Evolutionary conservation across 1,284 basidiomycete species (phyloP), one percentile per base, ranked within the genome.

Genomic region (Naganishia sp.): DNA sequence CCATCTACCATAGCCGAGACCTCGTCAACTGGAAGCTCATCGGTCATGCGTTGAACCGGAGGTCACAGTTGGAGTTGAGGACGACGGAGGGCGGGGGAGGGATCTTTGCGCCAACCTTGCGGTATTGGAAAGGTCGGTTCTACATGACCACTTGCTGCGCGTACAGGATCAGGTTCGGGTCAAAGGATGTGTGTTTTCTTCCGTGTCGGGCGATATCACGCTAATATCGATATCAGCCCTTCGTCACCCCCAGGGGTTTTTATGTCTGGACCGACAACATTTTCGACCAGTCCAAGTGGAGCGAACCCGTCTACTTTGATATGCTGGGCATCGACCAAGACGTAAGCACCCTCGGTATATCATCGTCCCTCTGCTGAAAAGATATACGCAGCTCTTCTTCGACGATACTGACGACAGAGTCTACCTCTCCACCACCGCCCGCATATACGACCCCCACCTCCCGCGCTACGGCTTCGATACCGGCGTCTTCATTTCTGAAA

Each of bases 181-280:
- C 63, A 42, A 52, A 59, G 46, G 64, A 65, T 33, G 55, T 59
- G 55, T 50, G 54, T 63, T 31, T 33, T 18, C 48, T 43, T 23
- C 48, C 31, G 33, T 10, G 16, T 10, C 13, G 48, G 23, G 13
- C 25, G 45, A 11, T 2, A 31, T 28, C 10, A 18, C 4, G 13
- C 18, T 23, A n/a, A n/a, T 48, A 18, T 36, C 45, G 45, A 10
- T 55, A 5, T 31, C 46, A 70, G 65, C 48, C 52, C 49, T 63
- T 68, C 9, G 52, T 64, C 2, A 59, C 69, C 0, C 55, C 70
- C 2, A 21, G 65, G 3, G 70, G 72, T 6, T 75, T 75, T 67
- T 70, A 69, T 49, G 72, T 75, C n/a, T 70, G 60, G 39, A 74
- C 73, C 1, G 72, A 74, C 54, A 59, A 75, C 66, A 73, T 74